These are phyloP conservation scores for Lasiodiplodia citricola DNA, from an alignment of 2,329 filamentous ascomycete genomes.

Conservation along the genomic window DNA sequence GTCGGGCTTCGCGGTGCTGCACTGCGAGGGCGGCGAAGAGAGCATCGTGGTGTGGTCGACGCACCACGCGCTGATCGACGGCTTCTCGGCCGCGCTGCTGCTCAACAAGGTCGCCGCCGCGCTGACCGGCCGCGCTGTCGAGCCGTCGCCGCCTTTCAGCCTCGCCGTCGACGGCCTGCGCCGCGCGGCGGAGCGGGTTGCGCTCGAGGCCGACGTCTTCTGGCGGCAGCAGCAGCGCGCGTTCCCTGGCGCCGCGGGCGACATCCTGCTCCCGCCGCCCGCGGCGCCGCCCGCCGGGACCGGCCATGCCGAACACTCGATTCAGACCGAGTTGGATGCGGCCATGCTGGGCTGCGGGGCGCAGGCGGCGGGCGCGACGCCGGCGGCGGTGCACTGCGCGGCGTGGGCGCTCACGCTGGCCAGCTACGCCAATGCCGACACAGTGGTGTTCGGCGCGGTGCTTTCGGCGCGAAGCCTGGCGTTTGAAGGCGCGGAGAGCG, in stretches of 20 bases:
- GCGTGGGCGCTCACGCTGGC: conserved; percentile 41
- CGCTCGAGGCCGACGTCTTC: neutral
- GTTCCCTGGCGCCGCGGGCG: neutral
- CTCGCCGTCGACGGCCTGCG: neutral
- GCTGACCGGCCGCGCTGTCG: neutral
- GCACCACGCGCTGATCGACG: conserved; percentile 9
- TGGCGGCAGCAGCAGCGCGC: conserved; percentile 2
- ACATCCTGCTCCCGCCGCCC: neutral
- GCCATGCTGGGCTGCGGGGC: neutral
- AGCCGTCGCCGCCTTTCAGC: neutral
- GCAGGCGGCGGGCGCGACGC: neutral
- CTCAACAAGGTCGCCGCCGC: neutral
- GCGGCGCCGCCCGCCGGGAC: neutral
- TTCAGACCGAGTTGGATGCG: neutral
- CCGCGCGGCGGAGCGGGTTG: too few species aligned
- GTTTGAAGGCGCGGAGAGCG: conserved; percentile 43
- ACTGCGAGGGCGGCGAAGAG: neutral
- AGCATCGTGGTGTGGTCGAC: neutral
- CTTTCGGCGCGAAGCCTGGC: conserved; percentile 48
- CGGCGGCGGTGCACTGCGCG: conserved; percentile 49
- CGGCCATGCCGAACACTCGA: neutral
- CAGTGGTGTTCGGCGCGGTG: conserved; percentile 51
- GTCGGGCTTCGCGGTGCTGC: neutral
- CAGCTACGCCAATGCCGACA: conserved; percentile 37
- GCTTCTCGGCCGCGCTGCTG: neutral